Evolutionary conservation across 176 grass and related monocot genomes (phyloP), one percentile per base, ranked within the genome.

Genomic region (Paspalum vaginatum): DNA sequence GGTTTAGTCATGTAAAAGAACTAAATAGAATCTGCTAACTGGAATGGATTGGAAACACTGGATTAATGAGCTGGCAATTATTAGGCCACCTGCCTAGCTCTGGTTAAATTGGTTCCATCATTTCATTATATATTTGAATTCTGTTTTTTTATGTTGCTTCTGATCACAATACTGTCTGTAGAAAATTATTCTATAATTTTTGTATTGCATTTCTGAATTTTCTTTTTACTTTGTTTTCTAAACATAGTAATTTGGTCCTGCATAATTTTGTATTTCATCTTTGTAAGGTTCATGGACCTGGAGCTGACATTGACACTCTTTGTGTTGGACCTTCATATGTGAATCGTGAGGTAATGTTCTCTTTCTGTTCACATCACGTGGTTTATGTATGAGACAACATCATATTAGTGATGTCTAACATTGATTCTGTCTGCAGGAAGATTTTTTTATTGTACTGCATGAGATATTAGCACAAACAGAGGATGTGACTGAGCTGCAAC

Each of bases 301-400:
- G 93, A 72, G 87, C 97, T 68, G 97, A 99, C n/a, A 83, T 99
- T 61, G 97, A 99, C 79, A 96, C 97, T 45, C 83, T 99, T 60
- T 99, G 97, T 75, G 82, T 99, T 68, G 97, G 97, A 57, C 97
- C 97, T 64, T 99, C 97, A 72, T 99, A 99, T 85, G 93, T 99
- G 43, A 99, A 90, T 57, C 87, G 93, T 5, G 97, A 99, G 97
- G 97, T 99, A 51, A 27, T 88, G 11, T 58, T 22, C 81, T 47
- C 18, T 82, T 84, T 72, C 20, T 22, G 18, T 68, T 78, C 53
- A 42, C n/a, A 6, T 20, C 14, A 6, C 26, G 49, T 77, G 13
- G n/a, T 16, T 50, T 72, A 46, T 75, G 2, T 16, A 41, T 46
- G 61, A 81, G 18, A n/a, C 37, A 32, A 18, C 77, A 55, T 0